Evolutionary conservation across 192 early-diverging fungal species (phyloP).

Genomic region (Phycomyces nitens): DNA sequence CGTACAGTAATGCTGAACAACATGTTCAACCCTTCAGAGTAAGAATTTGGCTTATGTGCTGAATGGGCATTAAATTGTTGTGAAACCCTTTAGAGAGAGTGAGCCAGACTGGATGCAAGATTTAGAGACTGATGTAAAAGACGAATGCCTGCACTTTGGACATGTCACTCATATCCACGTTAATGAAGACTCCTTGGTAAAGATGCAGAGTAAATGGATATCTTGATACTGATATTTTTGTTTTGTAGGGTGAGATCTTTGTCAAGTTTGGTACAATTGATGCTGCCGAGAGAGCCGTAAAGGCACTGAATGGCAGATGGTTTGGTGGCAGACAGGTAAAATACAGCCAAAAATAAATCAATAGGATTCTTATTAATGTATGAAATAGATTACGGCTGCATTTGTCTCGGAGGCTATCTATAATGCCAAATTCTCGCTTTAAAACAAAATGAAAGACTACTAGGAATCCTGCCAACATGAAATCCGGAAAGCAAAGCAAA

Average conservation of each 20-base stretch:
- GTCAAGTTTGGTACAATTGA: constrained; percentile 73
- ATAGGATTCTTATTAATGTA: neutral
- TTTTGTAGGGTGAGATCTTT: constrained; percentile 71
- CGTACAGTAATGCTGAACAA: constrained; percentile 75
- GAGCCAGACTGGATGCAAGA: constrained; percentile 82
- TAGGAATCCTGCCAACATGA: no score
- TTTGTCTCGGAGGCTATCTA: constrained; percentile 35
- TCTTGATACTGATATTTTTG: constrained; percentile 2
- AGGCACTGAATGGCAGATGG: constrained; percentile 79
- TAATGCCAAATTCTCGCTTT: constrained; percentile 35
- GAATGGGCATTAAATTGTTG: constrained; percentile 1
- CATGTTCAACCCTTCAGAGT: constrained; percentile 85
- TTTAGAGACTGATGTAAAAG: constrained; percentile 78
- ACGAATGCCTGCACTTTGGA: constrained; percentile 81
- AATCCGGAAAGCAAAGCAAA: no score
- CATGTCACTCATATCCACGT: constrained; percentile 71
- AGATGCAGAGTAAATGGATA: constrained; percentile 27
- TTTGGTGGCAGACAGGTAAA: constrained; percentile 79
- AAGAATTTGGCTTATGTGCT: constrained; percentile 24
- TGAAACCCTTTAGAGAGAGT: constrained; percentile 56
- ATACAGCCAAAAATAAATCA: neutral
- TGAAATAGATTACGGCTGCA: constrained; percentile 26
- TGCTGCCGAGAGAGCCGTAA: constrained; percentile 63
- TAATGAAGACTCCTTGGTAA: constrained; percentile 58
- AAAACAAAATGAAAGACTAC: constrained; percentile 9